Evolutionary conservation across 257 asterid genomes (phyloP).

Genomic region (Solanum chmielewskii): DNA sequence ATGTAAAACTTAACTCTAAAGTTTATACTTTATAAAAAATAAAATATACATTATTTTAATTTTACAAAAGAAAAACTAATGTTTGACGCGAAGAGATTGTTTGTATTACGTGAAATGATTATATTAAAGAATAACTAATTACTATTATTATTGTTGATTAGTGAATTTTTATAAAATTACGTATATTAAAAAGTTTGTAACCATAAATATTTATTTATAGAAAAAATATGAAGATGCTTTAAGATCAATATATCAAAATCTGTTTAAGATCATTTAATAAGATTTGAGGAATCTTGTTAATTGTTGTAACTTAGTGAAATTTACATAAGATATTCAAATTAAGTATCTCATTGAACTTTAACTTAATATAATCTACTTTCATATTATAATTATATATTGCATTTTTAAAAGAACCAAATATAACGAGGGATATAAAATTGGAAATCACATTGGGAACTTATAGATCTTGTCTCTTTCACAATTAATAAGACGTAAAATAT

Average conservation of each 20-base stretch:
- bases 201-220: too few relatives aligned
- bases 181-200: not conserved
- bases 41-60: too few relatives aligned
- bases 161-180: not conserved
- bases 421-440: not conserved
- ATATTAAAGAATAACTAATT: too few relatives aligned
- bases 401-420: too few relatives aligned
- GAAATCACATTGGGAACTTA: not conserved
- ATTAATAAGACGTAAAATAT: not conserved
- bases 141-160: too few relatives aligned
- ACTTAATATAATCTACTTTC: not conserved
- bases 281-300: too few relatives aligned
- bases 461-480: not conserved
- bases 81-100: too few relatives aligned
- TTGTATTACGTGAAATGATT: not conserved
- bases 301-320: fast-evolving
- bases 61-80: too few relatives aligned
- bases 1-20: not conserved
- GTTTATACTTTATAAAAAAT: not conserved
- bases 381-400: too few relatives aligned
- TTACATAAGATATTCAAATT: not conserved
- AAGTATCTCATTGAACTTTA: too few relatives aligned
- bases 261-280: not conserved
- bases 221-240: too few relatives aligned
- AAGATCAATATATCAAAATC: too few relatives aligned